Percentiles rank a stretch among this genome's conserved stretches.
These are phyloP conservation scores for Aureobasidium pullulans DNA, from an alignment of 2,329 filamentous ascomycete species.

Conservation along the genomic window DNA sequence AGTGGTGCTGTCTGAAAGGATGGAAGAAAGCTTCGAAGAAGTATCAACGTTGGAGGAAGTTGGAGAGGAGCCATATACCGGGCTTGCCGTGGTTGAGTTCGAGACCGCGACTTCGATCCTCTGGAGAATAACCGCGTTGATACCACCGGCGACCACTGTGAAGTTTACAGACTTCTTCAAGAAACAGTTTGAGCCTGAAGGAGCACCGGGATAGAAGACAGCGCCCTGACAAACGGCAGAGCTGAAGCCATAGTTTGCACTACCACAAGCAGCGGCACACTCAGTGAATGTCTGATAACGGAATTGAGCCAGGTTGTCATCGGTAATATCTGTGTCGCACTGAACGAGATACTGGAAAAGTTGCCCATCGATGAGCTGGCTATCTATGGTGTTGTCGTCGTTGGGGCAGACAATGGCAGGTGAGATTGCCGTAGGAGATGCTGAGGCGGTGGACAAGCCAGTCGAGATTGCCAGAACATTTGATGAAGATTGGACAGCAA, in stretches of 20 bases:
- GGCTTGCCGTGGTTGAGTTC: conserved; percentile 19
- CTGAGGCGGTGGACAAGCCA: neutral
- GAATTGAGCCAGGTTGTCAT: conserved; percentile 20
- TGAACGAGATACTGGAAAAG: conserved; percentile 28
- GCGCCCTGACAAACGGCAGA: conserved; percentile 26
- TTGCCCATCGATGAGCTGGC: conserved; percentile 25
- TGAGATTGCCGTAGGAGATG: conserved; percentile 22
- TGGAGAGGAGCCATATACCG: conserved; percentile 19
- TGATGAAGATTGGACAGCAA: neutral
- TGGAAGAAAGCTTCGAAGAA: conserved; percentile 20
- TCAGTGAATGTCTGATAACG: conserved; percentile 24
- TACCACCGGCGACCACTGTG: conserved; percentile 20
- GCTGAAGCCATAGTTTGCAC: conserved; percentile 23
- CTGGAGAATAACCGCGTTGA: conserved; percentile 25
- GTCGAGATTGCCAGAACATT: conserved; percentile 13
- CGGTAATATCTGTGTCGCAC: conserved; percentile 27
- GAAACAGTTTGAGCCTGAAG: conserved; percentile 25
- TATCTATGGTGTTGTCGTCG: conserved; percentile 25
- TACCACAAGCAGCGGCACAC: conserved; percentile 28
- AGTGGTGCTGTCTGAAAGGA: conserved; percentile 23
- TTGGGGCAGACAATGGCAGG: conserved; percentile 26
- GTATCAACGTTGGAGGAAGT: conserved; percentile 17
- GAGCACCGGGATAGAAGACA: conserved; percentile 23
- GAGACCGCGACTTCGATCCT: conserved; percentile 22
- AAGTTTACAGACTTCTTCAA: conserved; percentile 23